phyloP scores from a whole-genome alignment of 495 filamentous ascomycete species.

The Letharia columbiana region DNA sequence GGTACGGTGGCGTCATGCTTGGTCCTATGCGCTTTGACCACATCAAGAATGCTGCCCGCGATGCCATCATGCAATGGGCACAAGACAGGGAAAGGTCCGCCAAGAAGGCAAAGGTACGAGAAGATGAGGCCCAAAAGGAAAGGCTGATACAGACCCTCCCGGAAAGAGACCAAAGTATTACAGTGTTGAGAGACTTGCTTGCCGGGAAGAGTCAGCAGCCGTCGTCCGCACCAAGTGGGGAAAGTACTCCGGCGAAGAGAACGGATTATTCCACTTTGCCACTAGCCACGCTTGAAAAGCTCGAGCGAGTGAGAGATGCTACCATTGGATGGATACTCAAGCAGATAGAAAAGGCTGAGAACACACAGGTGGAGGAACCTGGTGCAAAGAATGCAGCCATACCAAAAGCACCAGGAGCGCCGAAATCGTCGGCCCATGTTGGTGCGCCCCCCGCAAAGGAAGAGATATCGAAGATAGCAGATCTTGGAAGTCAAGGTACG shows the following conservation, averaged over 20 bases:
- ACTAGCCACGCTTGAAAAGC: conserved; percentile 27
- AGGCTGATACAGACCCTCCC: conserved; percentile 27
- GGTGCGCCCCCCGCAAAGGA: background rate
- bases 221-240: background rate
- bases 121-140: conserved; percentile 22
- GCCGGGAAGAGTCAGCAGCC: conserved; percentile 26
- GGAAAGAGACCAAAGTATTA: conserved; percentile 35
- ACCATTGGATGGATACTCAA: conserved; percentile 37
- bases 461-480: background rate
- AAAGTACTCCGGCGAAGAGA: conserved; percentile 22
- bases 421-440: background rate
- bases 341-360: conserved; percentile 36
- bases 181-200: conserved; percentile 31
- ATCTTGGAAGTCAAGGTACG: background rate
- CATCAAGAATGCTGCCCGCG: conserved; percentile 33
- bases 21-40: conserved; percentile 39
- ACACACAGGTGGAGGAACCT: conserved; percentile 3
- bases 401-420: background rate
- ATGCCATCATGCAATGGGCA: conserved; percentile 29
- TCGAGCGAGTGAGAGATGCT: conserved; percentile 38
- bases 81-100: background rate
- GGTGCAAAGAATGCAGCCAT: no score
- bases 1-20: conserved; percentile 40
- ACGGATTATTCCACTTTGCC: conserved; percentile 31
- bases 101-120: conserved; percentile 11